Conservation (phyloP, 2,329 filamentous ascomycete genomes). For the Colletotrichum graminicola region DNA sequence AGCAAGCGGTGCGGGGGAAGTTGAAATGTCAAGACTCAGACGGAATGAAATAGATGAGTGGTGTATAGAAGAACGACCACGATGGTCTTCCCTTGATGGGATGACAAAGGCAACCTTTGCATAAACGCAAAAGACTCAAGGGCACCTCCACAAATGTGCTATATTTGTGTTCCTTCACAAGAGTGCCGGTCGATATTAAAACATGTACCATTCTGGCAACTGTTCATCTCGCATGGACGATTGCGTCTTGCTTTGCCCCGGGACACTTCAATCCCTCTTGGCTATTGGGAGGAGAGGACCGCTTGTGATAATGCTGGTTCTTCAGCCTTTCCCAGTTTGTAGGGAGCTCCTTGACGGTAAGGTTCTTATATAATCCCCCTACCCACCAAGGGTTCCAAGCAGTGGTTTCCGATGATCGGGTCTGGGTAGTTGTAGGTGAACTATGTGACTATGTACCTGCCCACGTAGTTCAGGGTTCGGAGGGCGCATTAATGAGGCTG, state of each 20-base stretch:
- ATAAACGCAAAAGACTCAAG: background rate
- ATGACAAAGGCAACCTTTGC: background rate
- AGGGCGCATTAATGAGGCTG: constrained; percentile 22
- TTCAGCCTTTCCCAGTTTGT: background rate
- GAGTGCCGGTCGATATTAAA: background rate
- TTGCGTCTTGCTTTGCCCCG: background rate
- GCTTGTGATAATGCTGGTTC: background rate
- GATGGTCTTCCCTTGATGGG: too few species aligned
- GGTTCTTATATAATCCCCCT: constrained; percentile 12
- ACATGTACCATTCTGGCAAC: background rate
- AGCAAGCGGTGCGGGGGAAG: background rate
- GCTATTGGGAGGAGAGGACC: background rate
- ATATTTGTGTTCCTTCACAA: background rate
- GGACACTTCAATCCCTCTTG: background rate
- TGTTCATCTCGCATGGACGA: background rate
- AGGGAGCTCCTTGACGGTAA: constrained; percentile 9
- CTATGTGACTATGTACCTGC: too few species aligned
- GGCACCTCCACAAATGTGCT: background rate
- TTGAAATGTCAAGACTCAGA: background rate
- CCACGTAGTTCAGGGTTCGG: too few species aligned
- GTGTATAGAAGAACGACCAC: background rate
- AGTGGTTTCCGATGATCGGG: constrained; percentile 13
- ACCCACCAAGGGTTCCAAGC: constrained; percentile 3
- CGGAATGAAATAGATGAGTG: background rate
- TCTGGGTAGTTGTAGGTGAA: background rate